Evolutionary conservation across 2,329 filamentous ascomycete genomes (phyloP), one percentile per base, ranked within the genome.

Genomic region (Chaetothyriales sp.): DNA sequence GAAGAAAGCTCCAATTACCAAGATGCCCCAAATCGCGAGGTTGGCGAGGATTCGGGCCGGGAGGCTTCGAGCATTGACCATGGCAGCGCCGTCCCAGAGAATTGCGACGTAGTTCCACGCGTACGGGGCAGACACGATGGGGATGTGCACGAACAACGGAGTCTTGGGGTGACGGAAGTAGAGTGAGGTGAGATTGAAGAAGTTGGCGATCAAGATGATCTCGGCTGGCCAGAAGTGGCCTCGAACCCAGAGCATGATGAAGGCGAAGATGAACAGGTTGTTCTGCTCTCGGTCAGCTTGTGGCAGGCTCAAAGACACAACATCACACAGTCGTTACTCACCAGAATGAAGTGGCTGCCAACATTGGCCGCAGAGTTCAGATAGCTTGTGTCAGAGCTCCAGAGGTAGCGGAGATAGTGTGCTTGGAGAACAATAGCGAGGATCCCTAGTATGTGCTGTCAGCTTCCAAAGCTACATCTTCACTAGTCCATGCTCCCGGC

Each of bases 71-170:
- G 81, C 76, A 63, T 86, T 74, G n/a, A 90, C 78, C 65, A 86
- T 85, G 47, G 89, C 82, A 18, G 89, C 87, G 7, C 89, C 89
- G 61, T 88, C 86, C 86, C 87, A 94, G 73, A 89, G 90, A 50
- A 95, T 75, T 28, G 86, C 85, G 13, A 90, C 81, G 63, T 92
- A 86, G 13, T 84, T 89, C 86, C 87, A 95, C 1, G 84, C 86
- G 60, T 94, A 73, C 5, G 89, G 89, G 0, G 82, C 86, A 15
- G 84, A 83, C 19, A 89, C 80, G 45, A 82, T 81, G 5, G 86
- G 80, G 9, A 82, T 71, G 68, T 94, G 88, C 60, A 94, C 86
- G 62, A 85, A 80, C 54, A 81, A 76, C 3, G 85, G 80, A 51
- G 83, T 82, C 0, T 77, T 77, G 18, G 77, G 76, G 70, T 94